Evolutionary conservation across 345 rosid species (phyloP), one percentile per base, ranked within the genome.

Genomic region (Sonneratia caseolaris): DNA sequence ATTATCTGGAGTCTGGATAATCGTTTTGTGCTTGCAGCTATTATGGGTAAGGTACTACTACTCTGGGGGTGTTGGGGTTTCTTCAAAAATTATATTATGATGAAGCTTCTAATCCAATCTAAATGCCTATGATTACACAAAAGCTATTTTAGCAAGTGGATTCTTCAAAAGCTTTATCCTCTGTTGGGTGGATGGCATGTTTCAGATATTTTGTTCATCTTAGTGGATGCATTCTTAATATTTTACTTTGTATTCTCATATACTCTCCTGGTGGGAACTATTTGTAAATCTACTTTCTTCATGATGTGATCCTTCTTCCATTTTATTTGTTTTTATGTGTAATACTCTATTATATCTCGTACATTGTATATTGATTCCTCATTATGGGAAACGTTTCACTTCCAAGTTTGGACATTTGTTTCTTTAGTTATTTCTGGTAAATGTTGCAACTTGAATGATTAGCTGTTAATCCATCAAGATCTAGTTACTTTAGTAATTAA

Each of bases 1-100:
- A 95, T 95, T 43, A 87, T 88, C n/a, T 92, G 99, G 99, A 95
- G 99, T 86, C 81, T 92, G 76, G 98, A 95, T 82, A 90, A 95
- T 86, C 96, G 96, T 80, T 95, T 95, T 79, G 99, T 95, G 76
- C 98, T 92, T 79, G 99, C 99, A 37, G 99, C 99, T 74, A 90
- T 89, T 75, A 92, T 95, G 99, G 99, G 99, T 95, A 89, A 81
- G 68, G 59, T 74, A 75, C 57, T 73, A 68, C 36, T 40, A 18
- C 71, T 70, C 66, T 69, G 51, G 51, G 27, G 65, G 43, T 59
- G 67, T 62, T 27, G 71, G 22, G 66, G 18, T 27, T 62, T 62
- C 66, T 62, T 27, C 32, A 9, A 57, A 57, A n/a, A 1, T 55
- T n/a, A 15, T 57, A 7, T n/a, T 57, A 7, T 22, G 21, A 5